Conservation (phyloP, 345 rosid species). For the Luvunga scandens region DNA sequence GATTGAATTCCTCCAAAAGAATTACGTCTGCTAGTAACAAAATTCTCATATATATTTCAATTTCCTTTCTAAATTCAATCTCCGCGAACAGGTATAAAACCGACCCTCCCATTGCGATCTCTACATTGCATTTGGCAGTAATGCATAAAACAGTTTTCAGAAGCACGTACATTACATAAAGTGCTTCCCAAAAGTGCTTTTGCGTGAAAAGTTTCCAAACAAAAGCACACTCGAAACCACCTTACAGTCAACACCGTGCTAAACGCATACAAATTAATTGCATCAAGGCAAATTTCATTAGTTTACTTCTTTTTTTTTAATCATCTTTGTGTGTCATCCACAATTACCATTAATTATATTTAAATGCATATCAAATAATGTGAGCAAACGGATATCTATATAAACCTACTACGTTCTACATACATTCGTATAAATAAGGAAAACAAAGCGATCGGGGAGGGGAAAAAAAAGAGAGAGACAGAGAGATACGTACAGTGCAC, state of each 20-base stretch:
- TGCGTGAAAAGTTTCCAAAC: background rate
- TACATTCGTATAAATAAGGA: background rate
- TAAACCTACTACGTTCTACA: background rate
- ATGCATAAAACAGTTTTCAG: background rate
- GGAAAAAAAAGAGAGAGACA: background rate
- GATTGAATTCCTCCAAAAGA: background rate
- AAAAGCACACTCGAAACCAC: too few species aligned
- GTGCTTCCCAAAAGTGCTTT: background rate
- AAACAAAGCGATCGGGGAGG: background rate
- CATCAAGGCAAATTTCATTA: background rate
- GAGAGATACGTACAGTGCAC: slow-evolving; percentile 50
- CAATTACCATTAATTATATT: background rate
- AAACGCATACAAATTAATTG: background rate
- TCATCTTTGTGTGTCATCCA: background rate
- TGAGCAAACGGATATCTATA: background rate
- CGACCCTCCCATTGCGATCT: too few species aligned
- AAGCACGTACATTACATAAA: too few species aligned
- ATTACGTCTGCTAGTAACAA: too few species aligned
- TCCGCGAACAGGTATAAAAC: too few species aligned
- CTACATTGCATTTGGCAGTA: background rate
- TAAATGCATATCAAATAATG: background rate
- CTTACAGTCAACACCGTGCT: background rate
- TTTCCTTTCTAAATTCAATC: background rate
- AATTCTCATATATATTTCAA: background rate
- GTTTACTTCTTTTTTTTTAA: too few species aligned